phyloP scores from a whole-genome alignment of 495 filamentous ascomycete species.

The Xylaria cubensis region DNA sequence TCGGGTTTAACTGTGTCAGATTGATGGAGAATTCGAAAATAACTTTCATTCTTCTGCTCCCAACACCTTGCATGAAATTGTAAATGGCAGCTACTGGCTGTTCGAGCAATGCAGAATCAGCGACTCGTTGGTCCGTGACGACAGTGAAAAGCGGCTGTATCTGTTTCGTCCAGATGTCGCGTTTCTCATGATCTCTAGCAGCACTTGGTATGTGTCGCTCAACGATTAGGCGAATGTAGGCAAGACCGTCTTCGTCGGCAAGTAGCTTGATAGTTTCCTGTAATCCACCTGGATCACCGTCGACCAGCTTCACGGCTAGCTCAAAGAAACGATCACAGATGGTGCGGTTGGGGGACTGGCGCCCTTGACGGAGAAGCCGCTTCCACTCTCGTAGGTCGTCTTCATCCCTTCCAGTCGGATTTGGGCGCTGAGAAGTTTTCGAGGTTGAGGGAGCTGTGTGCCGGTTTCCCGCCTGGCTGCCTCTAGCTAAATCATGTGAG shows the following conservation, averaged over 20 bases:
- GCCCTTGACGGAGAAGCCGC: conserved; percentile 32
- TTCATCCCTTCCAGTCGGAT: conserved; percentile 10
- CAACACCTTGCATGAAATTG: conserved; percentile 44
- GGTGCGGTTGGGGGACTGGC: conserved; percentile 21
- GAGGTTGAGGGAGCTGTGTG: background rate
- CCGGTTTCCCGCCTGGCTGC: background rate
- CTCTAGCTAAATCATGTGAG: conserved; percentile 28
- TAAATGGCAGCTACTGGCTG: conserved; percentile 39
- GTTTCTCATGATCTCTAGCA: background rate
- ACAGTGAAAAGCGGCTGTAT: conserved; percentile 40
- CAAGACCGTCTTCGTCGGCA: conserved; percentile 44
- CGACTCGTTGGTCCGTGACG: conserved; percentile 41
- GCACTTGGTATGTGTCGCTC: conserved; percentile 38
- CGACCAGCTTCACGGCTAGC: conserved; percentile 43
- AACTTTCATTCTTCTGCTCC: conserved; percentile 36
- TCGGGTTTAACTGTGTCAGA: conserved; percentile 18
- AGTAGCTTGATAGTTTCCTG: conserved; percentile 46
- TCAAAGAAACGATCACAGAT: conserved; percentile 40
- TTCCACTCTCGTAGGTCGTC: conserved; percentile 41
- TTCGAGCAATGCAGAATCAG: conserved; percentile 44
- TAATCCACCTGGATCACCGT: conserved; percentile 40
- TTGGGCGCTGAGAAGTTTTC: conserved; percentile 14
- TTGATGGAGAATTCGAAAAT: conserved; percentile 38
- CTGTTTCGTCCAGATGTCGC: conserved; percentile 35
- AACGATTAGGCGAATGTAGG: conserved; percentile 41